phyloP scores from a whole-genome alignment of 257 asterid genomes.

The Solanum piurae region DNA sequence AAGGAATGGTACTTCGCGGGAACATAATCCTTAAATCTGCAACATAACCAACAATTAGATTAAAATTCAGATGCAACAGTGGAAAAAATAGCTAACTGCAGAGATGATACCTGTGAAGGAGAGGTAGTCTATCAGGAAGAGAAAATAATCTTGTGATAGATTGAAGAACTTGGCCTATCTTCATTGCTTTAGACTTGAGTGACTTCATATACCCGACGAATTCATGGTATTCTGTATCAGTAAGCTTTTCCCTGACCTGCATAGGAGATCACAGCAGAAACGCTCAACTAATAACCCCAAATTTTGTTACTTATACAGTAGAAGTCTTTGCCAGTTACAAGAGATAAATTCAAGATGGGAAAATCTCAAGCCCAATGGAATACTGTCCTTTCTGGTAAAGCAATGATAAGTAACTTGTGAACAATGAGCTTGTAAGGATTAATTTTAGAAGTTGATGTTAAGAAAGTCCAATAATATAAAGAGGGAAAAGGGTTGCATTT shows the following conservation, averaged over 20 bases:
- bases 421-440: not conserved
- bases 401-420: not conserved
- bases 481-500: not conserved
- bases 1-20: slow-evolving; percentile 62
- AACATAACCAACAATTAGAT: slow-evolving; percentile 10
- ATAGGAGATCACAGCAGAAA: slow-evolving; percentile 4
- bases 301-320: not conserved
- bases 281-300: slow-evolving; percentile 3
- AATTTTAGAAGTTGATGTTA: not conserved
- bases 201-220: slow-evolving; percentile 73
- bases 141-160: slow-evolving; percentile 73
- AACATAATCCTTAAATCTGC: slow-evolving; percentile 81
- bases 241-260: slow-evolving; percentile 84
- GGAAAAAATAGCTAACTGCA: not conserved
- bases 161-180: slow-evolving; percentile 61
- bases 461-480: not conserved
- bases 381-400: not conserved
- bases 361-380: not conserved
- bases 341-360: not conserved
- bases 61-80: not conserved
- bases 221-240: slow-evolving; percentile 63
- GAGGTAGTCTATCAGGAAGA: slow-evolving; percentile 46
- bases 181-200: slow-evolving; percentile 72
- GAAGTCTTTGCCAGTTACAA: not conserved
- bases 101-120: slow-evolving; percentile 62